phyloP scores from a whole-genome alignment of 192 early-diverging fungal species.

The Radiomyces spectabilis region DNA sequence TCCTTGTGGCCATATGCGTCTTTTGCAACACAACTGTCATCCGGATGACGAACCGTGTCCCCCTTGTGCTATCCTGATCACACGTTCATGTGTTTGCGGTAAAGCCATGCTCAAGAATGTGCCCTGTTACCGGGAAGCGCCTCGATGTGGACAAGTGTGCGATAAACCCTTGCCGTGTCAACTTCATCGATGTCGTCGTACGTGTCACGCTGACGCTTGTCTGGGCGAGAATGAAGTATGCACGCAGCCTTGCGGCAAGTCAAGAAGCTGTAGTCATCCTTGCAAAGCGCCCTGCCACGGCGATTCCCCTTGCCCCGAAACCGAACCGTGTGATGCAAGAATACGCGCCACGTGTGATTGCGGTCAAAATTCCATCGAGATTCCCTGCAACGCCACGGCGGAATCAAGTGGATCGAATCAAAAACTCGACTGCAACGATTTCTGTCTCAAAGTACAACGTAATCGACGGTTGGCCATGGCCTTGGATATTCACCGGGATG shows the following conservation, averaged over 20 bases:
- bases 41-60: conserved; percentile 80
- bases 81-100: conserved; percentile 71
- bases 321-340: conserved; percentile 53
- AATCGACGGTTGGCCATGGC: conserved; percentile 77
- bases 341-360: conserved; percentile 68
- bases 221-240: conserved; percentile 54
- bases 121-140: conserved; percentile 70
- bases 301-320: conserved; percentile 67
- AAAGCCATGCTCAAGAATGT: conserved; percentile 69
- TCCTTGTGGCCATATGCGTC: conserved; percentile 71
- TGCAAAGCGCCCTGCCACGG: conserved; percentile 75
- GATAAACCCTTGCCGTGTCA: conserved; percentile 49
- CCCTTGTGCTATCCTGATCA: conserved; percentile 81
- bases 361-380: conserved; percentile 53
- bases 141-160: conserved; percentile 72
- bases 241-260: conserved; percentile 61
- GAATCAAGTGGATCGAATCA: conserved; percentile 35
- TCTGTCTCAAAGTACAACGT: conserved; percentile 71
- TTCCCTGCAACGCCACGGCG: conserved; percentile 59
- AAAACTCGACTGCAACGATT: conserved; percentile 68
- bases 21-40: conserved; percentile 79
- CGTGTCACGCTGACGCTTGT: conserved; percentile 80
- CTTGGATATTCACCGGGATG: conserved; percentile 50
- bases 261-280: conserved; percentile 80
- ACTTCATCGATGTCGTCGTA: conserved; percentile 71